These are phyloP conservation scores for Emmonsia crescens DNA, from an alignment of 2,329 filamentous ascomycete species.

Conservation along the genomic window DNA sequence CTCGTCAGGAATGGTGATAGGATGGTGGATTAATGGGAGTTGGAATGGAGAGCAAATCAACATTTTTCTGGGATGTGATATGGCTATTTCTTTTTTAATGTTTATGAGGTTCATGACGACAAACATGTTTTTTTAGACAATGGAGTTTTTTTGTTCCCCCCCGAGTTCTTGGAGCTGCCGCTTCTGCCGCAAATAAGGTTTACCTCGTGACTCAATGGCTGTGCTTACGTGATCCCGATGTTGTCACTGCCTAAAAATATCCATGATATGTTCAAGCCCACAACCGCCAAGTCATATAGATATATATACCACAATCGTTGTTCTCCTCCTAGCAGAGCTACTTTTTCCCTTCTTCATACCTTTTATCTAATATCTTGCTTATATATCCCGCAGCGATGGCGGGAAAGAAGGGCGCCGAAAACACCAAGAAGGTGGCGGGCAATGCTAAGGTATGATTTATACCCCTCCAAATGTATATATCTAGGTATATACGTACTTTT, in stretches of 20 bases:
- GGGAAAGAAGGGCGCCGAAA: slow-evolving; percentile 61
- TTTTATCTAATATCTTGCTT: not conserved
- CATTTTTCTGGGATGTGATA: not conserved
- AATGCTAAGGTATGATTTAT: slow-evolving; percentile 49
- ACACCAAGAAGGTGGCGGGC: slow-evolving; percentile 78
- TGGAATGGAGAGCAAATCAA: not conserved
- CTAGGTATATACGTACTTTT: no score
- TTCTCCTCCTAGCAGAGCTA: not conserved
- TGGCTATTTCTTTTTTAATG: not conserved
- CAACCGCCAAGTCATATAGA: not conserved
- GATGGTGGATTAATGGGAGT: not conserved
- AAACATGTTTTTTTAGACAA: not conserved
- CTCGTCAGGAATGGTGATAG: not conserved
- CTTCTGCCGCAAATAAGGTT: not conserved
- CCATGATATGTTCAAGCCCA: not conserved
- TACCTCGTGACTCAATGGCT: not conserved
- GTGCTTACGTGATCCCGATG: not conserved
- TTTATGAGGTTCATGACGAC: not conserved
- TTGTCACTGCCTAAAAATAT: not conserved
- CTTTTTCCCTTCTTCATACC: not conserved
- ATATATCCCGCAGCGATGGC: slow-evolving; percentile 45
- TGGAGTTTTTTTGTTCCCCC: not conserved
- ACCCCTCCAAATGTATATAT: slow-evolving; percentile 15
- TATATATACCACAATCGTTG: not conserved
- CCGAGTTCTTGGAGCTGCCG: not conserved